A percentile compares a stretch with the other conserved stretches of the same genome.
phyloP scores from a whole-genome alignment of 768 basidiomycete genomes.

The Pleurotus eryngii region DNA sequence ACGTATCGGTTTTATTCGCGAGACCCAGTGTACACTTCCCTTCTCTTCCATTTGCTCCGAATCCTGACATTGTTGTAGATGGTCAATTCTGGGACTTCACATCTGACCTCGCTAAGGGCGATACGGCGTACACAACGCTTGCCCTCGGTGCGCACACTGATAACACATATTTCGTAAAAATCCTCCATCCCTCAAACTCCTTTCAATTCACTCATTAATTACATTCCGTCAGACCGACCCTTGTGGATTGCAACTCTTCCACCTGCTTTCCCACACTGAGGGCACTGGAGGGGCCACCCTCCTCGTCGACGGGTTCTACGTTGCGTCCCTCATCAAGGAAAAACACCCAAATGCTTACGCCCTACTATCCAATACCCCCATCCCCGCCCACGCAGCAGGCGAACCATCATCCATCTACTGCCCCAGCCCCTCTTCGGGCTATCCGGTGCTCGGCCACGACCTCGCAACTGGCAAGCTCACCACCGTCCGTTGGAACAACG shows the following conservation, averaged over 20 bases:
- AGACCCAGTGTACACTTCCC: slow-evolving; percentile 55
- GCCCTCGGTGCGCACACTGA: slow-evolving; percentile 82
- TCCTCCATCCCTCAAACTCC: background rate
- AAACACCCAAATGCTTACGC: slow-evolving; percentile 69
- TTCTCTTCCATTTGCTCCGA: background rate
- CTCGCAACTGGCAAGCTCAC: slow-evolving; percentile 52
- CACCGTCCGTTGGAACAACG: slow-evolving; percentile 92
- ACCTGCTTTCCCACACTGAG: slow-evolving; percentile 79
- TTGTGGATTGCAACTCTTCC: slow-evolving; percentile 93
- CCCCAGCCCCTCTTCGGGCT: slow-evolving; percentile 54
- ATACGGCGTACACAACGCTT: slow-evolving; percentile 90
- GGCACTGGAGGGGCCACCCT: slow-evolving; percentile 85
- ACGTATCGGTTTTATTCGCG: slow-evolving; percentile 83
- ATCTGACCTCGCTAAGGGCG: slow-evolving; percentile 83
- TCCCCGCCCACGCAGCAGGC: slow-evolving; percentile 89
- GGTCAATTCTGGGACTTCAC: slow-evolving; percentile 98
- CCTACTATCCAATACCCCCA: slow-evolving; percentile 60
- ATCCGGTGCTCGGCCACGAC: slow-evolving; percentile 75
- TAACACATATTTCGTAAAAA: slow-evolving; percentile 62
- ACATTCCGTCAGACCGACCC: slow-evolving; percentile 69
- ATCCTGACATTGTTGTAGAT: slow-evolving; percentile 42
- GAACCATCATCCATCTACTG: slow-evolving; percentile 55
- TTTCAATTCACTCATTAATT: background rate
- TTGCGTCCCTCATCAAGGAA: slow-evolving; percentile 73
- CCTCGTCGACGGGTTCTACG: slow-evolving; percentile 96